Base-by-base conservation (phyloP, 192 early-diverging fungal species). In the Coemansia sp. region DNA sequence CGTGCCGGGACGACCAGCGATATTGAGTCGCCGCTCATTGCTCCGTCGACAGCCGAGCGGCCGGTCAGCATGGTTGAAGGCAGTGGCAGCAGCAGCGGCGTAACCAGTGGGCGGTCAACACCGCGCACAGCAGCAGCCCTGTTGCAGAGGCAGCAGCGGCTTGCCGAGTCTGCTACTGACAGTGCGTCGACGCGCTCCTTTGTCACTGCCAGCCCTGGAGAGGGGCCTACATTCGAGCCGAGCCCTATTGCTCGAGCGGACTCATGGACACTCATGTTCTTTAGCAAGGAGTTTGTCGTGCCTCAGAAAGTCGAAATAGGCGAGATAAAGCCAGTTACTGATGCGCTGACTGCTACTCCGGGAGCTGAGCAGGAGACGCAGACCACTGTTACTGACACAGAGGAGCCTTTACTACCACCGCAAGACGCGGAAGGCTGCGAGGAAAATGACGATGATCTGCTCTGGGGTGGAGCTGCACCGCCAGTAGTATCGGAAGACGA, bases 191-290 rank as follows among this genome's bases (percentile, higher is more conserved):
- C 61, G 1, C 30, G 40, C n/a, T 35, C 61, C 3, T 59, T 42
- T 31, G 66, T 57, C 2, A 35, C 35, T 13, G 59, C 58, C 37
- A 45, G 63, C 46, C 57, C 40, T 0, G n/a, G 28, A 9, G 23
- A 18, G 25, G n/a, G 31, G 13, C 21, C 52, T 16, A 28, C 15
- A 18, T 21, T 13, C 33, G 43, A 53, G 16, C 49, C 21, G 0
- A 28, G 33, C 45, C 65, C 29, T 37, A 42, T 42, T 20, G 21
- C 25, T 7, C 28, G 55, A 16, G 63, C 73, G 1, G 72, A 82
- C 37, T 82, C 79, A 37, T 82, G 79, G 79, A 82, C 79, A 28
- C 64, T 82, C 49, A 82, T 82, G 79, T 76, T 82, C 43, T 71
- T 82, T 35, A 82, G 67, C 55, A 72, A 73, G 58, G 79, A 82